These are phyloP conservation scores for sunflower (Helianthus annuus) DNA, from an alignment of 129 eudicot species.

Conservation along the genomic window DNA sequence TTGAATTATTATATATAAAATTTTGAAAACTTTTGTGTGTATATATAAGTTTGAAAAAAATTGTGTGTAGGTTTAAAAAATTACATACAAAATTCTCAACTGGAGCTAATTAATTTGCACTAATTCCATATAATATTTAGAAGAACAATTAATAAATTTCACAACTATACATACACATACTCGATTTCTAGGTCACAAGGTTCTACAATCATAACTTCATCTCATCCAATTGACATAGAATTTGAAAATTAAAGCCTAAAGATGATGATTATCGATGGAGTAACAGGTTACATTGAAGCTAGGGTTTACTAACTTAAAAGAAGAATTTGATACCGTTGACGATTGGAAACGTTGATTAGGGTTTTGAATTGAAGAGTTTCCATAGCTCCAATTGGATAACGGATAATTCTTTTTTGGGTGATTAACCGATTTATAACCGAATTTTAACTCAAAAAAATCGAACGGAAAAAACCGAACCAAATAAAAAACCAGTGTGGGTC, in stretches of 20 bases:
- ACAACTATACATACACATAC: not conserved
- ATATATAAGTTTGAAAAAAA: too few relatives aligned
- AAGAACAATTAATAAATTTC: not conserved
- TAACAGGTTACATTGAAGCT: not conserved
- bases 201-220: not conserved
- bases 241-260: not conserved
- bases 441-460: too few relatives aligned
- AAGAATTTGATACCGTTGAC: constrained; percentile 26
- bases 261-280: not conserved
- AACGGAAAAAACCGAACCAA: too few relatives aligned
- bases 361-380: constrained; percentile 34
- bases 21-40: too few relatives aligned
- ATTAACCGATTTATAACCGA: too few relatives aligned
- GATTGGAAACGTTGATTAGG: constrained; percentile 19
- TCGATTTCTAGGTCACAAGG: not conserved
- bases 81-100: not conserved
- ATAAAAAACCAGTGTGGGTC: too few relatives aligned
- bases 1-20: too few relatives aligned
- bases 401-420: not conserved
- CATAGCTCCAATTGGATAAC: constrained; percentile 26
- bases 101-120: not conserved
- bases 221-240: not conserved
- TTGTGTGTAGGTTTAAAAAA: too few relatives aligned
- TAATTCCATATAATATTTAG: not conserved
- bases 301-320: not conserved